Base-by-base conservation (phyloP, 1,284 basidiomycete genomes). In the Heliocybe sulcata region DNA sequence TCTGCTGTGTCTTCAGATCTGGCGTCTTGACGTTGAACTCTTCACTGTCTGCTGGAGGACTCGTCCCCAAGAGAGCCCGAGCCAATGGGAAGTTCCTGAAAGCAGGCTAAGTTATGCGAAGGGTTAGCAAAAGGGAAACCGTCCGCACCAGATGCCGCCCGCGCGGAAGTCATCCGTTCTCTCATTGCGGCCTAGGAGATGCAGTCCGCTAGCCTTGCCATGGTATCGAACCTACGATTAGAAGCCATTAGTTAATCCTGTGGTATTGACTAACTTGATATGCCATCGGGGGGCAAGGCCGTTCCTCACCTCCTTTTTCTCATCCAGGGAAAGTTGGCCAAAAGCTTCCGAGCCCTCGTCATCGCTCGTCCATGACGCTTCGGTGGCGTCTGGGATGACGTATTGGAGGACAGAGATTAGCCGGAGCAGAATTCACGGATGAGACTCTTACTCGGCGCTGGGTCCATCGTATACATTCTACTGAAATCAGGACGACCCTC, bases 271-370 rank as follows among this genome's bases (percentile, higher is more conserved):
- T n/a, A 35, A 26, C 19, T 35, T 29, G 19, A 45, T 12, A 35
- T 61, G 50, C 55, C 25, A 9, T 25, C 19, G 8, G 8, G 9
- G 9, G 33, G 27, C 31, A 35, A 16, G 53, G 23, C 2, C 19
- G 42, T 26, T 50, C 2, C 6, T 14, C 58, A 86, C 87, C 71
- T 93, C 88, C 63, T 81, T 79, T 64, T 91, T 83, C 65, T 93
- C 90, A 60, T 92, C 87, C 45, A 93, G 70, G 1, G 88, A 90
- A 16, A 94, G 67, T 62, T 88, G 84, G 2, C 91, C 90, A 38
- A 85, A 71, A n/a, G 79, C 74, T 58, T 87, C 82, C 1, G 81
- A 74, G 0, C 85, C 70, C 55, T 81, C 78, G 53, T 73, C 70
- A 55, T 74, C 64, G 16, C 66, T 69, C 20, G 19, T 47, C 9